A percentile compares a stretch with the other conserved stretches of the same genome.
phyloP scores from a whole-genome alignment of 176 grass and related monocot species.

The Stipa capillata region DNA sequence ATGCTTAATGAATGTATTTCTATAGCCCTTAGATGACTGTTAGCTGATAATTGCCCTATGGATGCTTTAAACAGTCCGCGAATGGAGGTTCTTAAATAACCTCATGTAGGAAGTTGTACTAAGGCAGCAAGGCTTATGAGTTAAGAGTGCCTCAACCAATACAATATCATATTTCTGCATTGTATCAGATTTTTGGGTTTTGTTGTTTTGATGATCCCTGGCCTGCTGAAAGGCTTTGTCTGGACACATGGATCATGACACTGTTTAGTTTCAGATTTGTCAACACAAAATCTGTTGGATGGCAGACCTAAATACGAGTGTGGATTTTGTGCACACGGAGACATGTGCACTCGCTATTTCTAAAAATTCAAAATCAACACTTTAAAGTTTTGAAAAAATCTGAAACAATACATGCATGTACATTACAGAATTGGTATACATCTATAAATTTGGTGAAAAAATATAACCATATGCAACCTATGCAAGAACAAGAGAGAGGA shows the following conservation, averaged over 20 bases:
- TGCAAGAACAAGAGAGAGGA: too few species aligned
- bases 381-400: too few species aligned
- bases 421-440: too few species aligned
- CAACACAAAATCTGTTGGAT: background rate
- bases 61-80: background rate
- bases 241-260: background rate
- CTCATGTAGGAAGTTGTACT: background rate
- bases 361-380: too few species aligned
- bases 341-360: too few species aligned
- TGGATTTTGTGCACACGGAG: too few species aligned
- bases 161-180: too few species aligned
- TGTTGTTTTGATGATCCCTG: background rate
- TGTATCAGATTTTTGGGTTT: background rate
- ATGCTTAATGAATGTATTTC: background rate
- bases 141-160: background rate
- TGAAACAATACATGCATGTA: too few species aligned
- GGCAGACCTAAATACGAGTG: too few species aligned
- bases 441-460: too few species aligned
- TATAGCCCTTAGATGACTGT: background rate
- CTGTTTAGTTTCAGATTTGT: background rate
- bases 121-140: too few species aligned
- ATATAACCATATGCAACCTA: too few species aligned
- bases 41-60: background rate
- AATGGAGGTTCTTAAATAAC: background rate
- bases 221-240: background rate